phyloP scores from a whole-genome alignment of 2,329 filamentous ascomycete genomes.

The Trichoderma sp. region DNA sequence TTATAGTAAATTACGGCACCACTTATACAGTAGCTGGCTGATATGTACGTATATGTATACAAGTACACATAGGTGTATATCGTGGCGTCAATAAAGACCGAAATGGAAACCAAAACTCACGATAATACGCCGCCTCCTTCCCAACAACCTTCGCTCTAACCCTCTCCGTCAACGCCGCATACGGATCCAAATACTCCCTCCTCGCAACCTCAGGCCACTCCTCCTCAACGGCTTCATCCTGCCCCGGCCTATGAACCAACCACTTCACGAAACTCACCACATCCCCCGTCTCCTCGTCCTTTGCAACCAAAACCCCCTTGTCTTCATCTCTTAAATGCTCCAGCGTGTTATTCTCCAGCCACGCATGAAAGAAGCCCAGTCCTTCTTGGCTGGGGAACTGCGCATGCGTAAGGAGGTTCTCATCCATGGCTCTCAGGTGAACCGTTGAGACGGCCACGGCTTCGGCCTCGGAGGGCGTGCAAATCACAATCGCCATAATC shows the following conservation, averaged over 20 bases:
- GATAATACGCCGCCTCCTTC: conserved; percentile 37
- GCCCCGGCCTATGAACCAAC: conserved; percentile 34
- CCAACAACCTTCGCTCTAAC: conserved; percentile 38
- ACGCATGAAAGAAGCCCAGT: conserved; percentile 35
- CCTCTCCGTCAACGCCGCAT: conserved; percentile 36
- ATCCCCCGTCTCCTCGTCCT: conserved; percentile 33
- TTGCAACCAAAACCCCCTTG: conserved; percentile 40
- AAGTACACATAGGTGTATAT: neutral
- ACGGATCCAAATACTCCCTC: conserved; percentile 39
- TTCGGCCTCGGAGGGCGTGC: conserved; percentile 33
- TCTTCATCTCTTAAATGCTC: conserved; percentile 33
- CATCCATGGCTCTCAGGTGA: conserved; percentile 44
- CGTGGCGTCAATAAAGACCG: conserved; percentile 1
- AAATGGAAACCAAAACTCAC: conserved; percentile 36
- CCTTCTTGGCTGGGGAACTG: conserved; percentile 42
- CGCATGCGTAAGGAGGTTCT: conserved; percentile 43
- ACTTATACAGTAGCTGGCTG: neutral
- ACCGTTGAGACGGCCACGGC: conserved; percentile 34
- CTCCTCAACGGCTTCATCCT: conserved; percentile 29
- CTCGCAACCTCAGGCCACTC: conserved; percentile 37
- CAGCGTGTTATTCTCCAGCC: conserved; percentile 37
- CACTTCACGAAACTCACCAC: conserved; percentile 43
- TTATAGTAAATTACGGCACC: neutral
- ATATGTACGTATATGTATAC: neutral
- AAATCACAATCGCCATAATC: conserved; percentile 34